Evolutionary conservation across 805 yeast genomes (phyloP).

Genomic region (Zygosaccharomyces rouxii): DNA sequence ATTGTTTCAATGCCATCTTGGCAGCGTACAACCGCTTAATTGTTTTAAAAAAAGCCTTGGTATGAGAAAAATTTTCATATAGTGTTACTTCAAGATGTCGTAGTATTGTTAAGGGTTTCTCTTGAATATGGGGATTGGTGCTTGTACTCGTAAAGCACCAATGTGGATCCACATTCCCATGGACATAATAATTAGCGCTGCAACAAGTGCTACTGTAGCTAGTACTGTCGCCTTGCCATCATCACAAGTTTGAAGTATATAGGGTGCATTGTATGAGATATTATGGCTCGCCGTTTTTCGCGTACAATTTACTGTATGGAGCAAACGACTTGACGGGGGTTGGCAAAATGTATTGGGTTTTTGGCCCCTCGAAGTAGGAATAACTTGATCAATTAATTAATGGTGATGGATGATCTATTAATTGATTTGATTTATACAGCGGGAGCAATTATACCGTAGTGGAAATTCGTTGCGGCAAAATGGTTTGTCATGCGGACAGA

Average conservation of each 20-base stretch:
- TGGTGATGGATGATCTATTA: neutral
- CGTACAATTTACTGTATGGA: conserved; percentile 6
- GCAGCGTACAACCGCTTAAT: neutral
- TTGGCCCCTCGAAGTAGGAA: neutral
- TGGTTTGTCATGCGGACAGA: neutral
- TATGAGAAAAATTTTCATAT: neutral
- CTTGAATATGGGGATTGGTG: neutral
- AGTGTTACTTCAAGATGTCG: neutral
- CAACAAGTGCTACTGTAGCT: neutral
- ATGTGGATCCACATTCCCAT: neutral
- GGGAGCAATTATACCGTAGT: neutral
- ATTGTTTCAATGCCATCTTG: neutral
- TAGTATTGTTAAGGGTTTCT: neutral
- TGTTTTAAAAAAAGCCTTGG: neutral
- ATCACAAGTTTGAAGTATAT: neutral
- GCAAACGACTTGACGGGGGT: conserved; percentile 2
- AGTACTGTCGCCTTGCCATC: neutral
- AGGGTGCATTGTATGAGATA: neutral
- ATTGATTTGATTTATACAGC: neutral
- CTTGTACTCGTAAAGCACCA: neutral
- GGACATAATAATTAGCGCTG: neutral
- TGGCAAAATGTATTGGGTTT: neutral
- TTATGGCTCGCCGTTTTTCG: conserved; percentile 6
- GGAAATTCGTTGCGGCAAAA: conserved; percentile 1
- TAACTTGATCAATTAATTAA: no score